These are phyloP conservation scores for Penstemon newberryi DNA, from an alignment of 257 asterid species.

Conservation along the genomic window DNA sequence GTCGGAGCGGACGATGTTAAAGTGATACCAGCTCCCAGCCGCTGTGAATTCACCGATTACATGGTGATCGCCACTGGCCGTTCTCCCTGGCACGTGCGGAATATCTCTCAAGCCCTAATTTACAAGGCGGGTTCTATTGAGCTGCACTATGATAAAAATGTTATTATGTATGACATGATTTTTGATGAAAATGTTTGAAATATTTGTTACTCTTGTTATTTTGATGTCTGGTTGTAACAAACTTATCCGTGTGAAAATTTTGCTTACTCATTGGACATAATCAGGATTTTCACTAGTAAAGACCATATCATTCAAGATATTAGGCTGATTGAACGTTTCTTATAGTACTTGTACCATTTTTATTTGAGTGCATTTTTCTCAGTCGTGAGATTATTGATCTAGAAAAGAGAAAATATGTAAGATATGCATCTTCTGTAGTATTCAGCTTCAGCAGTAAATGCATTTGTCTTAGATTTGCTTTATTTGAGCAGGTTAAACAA, in stretches of 20 bases:
- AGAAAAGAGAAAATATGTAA: background rate
- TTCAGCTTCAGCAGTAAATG: background rate
- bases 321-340: background rate
- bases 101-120: conserved; percentile 87
- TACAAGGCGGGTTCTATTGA: conserved; percentile 56
- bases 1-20: conserved; percentile 83
- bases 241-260: too few relatives aligned
- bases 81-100: conserved; percentile 95
- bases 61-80: conserved; percentile 92
- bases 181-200: too few relatives aligned
- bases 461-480: conserved; percentile 21
- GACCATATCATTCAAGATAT: background rate
- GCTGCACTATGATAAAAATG: too few relatives aligned
- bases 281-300: background rate
- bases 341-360: conserved; percentile 6
- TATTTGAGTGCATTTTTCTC: background rate
- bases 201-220: too few relatives aligned
- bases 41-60: conserved; percentile 71
- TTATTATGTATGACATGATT: too few relatives aligned
- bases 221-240: too few relatives aligned
- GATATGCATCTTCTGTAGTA: background rate
- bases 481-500: conserved; percentile 73
- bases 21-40: conserved; percentile 63
- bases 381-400: background rate
- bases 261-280: too few relatives aligned